Base-by-base conservation (phyloP, 805 yeast species). In the Yamadazyma philogaea region DNA sequence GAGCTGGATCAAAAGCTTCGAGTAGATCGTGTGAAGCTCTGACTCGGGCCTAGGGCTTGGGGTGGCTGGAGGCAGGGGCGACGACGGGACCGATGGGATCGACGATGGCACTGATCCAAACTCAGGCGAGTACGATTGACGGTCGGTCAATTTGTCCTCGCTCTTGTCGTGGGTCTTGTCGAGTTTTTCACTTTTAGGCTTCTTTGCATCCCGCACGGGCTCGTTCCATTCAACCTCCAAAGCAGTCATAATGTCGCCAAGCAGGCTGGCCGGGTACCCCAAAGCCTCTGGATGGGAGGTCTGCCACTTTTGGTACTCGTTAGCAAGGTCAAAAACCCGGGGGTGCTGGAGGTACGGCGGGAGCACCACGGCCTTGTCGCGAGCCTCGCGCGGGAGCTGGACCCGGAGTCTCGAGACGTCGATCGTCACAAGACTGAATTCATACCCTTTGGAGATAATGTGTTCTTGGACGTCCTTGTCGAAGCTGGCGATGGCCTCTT, bases 311-410 rank as follows among this genome's bases (percentile, higher is more conserved):
- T 74, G 58, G 60, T 75, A 87, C 61, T 90, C 97, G 46, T 75
- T 77, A 56, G 77, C 75, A 47, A 89, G 64, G 60, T 87, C 96
- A 62, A 87, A 88, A 18, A 84, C 74, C 34, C 81, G 72, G 2
- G 96, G 85, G 50, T 82, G 82, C 58, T 82, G 87, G 45, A 90
- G 64, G 57, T 83, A 87, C 4, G 77, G 70, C 0, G 96, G 96
- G 43, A 89, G 70, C 4, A 72, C 75, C 44, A 84, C 81, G 8
- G 78, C 75, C 57, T 84, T 79, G 56, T 87, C 95, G 31, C 87
- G 71, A 6, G 95, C 87, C 59, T 88, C 95, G 37, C 95, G 74
- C 10, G 85, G 84, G 27, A 90, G 64, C 55, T 82, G 84, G 37
- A 90, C 90, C 46, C 89, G 74, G 37, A 89, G 66, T 53, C 82